Base-by-base conservation (phyloP, 176 grass and related monocot genomes). In the Thalia dealbata region DNA sequence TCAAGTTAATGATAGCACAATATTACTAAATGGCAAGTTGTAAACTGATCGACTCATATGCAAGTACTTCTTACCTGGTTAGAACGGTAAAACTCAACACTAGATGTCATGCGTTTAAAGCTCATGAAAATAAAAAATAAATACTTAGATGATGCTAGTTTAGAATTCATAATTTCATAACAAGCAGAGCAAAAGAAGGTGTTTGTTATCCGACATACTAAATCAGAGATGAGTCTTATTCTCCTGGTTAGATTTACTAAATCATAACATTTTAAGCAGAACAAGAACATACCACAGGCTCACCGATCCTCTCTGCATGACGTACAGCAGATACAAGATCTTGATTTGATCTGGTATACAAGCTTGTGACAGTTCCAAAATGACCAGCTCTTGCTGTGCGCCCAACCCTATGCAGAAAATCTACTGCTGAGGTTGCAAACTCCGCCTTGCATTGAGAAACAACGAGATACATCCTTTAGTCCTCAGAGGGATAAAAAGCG, bases 331-430 rank as follows among this genome's bases (percentile, higher is more conserved):
- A 85, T 25, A 92, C 87, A 43, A 97, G 90, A 84, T 97, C 90
- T 63, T 65, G 70, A 21, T 92, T 88, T 54, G 95, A 84, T 64
- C 67, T 74, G 14, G 82, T 84, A 71, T 86, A 97, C 43, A 97
- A 79, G 85, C 89, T 97, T 21, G 93, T 92, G 28, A 97, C 93
- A 64, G 80, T 85, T 52, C 93, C 93, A 84, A 76, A 85, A 28
- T 88, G 86, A 29, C 93, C 93, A 56, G 89, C 93, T 86, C 93
- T 82, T 45, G 87, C 93, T 50, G 93, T 97, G 26, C 93, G 89
- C 44, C 93, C 87, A 50, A 97, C 93, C 70, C 93, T 90, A 48
- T 97, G 93, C 81, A 97, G 83, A 78, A 97, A 97, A 84, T 97
- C 93, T 52, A 97, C 93, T 78, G 89, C 93, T 3, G 84, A 92